Evolutionary conservation across 2,329 filamentous ascomycete genomes (phyloP), one percentile per base, ranked within the genome.

Genomic region (Colletotrichum liaoningense): DNA sequence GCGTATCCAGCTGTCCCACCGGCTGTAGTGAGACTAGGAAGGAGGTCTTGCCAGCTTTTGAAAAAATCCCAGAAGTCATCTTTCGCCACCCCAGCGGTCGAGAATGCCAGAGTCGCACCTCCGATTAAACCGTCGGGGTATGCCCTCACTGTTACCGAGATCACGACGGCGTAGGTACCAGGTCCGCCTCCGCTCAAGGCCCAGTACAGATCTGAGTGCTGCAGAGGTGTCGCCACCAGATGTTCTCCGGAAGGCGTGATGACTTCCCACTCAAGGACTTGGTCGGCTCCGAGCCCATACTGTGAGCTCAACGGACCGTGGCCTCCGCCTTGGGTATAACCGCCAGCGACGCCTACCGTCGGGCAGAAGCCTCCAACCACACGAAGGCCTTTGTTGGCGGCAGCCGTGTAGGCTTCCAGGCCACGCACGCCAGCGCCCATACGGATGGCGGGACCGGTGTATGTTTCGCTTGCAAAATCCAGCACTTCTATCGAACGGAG

Each of bases 261-360:
- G 3, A 89, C 85, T 67, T 88, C 83, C 76, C 81, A 86, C 63
- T 85, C 81, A 0, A 91, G 79, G 0, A 86, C 83, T 38, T 90
- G 84, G 75, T 91, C 89, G 1, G 88, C 88, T 3, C 77, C 86
- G 9, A 91, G 79, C 3, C 89, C 89, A 58, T 86, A 86, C 3
- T 75, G 77, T 1, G 84, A 84, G 11, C 77, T 79, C 0, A 90
- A 79, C 0, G 83, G 77, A 0, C 82, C 84, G 75, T 90, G 88
- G 0, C 89, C 89, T n/a, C 87, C 89, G 2, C 88, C 88, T 77
- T 87, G 85, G 1, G 81, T 84, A 74, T 87, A 91, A 1, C 89
- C 89, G 8, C 89, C 89, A 0, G 86, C 85, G 11, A 88, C 72
- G 5, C 88, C 88, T 4, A 90, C 87, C 0, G 84, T 87, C 1